Conservation (phyloP, 1,139 yeast species). For the Debaryomyces robertsiae region DNA sequence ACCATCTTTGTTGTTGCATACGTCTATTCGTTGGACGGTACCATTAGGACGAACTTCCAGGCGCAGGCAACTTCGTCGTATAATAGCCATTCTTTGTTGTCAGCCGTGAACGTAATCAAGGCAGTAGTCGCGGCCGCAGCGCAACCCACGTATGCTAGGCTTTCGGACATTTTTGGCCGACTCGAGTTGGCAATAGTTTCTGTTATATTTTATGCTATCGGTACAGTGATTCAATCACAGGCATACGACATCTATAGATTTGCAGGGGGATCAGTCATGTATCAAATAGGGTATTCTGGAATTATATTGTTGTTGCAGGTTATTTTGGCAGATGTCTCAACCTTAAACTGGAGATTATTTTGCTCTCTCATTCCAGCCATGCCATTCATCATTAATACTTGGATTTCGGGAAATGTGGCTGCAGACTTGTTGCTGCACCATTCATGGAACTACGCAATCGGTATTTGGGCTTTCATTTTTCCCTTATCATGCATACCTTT, state of each 20-base stretch:
- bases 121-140: constrained; percentile 72
- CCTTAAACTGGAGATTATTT: constrained; percentile 69
- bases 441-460: constrained; percentile 73
- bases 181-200: constrained; percentile 56
- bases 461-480: constrained; percentile 78
- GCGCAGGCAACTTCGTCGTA: constrained; percentile 59
- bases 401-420: constrained; percentile 68
- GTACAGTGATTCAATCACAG: constrained; percentile 71
- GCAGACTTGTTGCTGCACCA: constrained; percentile 25
- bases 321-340: constrained; percentile 65
- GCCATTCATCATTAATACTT: constrained; percentile 75
- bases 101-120: constrained; percentile 66
- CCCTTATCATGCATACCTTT: constrained; percentile 67
- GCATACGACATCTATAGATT: constrained; percentile 64
- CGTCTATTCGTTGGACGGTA: constrained; percentile 67
- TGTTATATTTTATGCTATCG: constrained; percentile 63
- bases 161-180: constrained; percentile 74
- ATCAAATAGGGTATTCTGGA: constrained; percentile 73
- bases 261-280: constrained; percentile 74
- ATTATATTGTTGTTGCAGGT: constrained; percentile 57
- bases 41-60: constrained; percentile 52
- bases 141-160: constrained; percentile 68
- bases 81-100: constrained; percentile 56
- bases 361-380: constrained; percentile 64
- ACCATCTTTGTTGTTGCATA: constrained; percentile 63